Evolutionary conservation across 2,329 filamentous ascomycete species (phyloP), one percentile per base, ranked within the genome.

Genomic region (Cercospora brassicicola): DNA sequence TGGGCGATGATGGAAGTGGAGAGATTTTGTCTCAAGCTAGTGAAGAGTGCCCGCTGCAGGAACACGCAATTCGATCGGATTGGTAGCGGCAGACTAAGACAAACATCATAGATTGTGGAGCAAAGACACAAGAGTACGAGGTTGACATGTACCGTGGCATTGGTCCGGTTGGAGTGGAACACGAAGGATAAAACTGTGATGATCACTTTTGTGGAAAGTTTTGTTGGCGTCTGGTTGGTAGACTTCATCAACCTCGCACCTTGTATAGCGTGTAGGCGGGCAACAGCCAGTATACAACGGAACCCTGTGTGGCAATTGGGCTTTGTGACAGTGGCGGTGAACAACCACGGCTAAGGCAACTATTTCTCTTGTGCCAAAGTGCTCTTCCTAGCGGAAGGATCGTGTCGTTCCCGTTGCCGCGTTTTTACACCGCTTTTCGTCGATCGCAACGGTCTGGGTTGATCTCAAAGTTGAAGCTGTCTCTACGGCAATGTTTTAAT

Each of bases 401-500:
- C 45, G 39, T 62, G 62, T 65, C 57, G 66, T 59, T 64, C 62
- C 59, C 62, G 62, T 65, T 55, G 42, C 62, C 62, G 57, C 57
- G 61, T 62, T 59, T 56, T 57, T 31, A 59, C 33, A 18, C 33
- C 31, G 33, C 31, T 42, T 55, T 42, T 55, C 55, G 45, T 63
- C 42, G 59, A 48, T 42, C 30, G 39, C 57, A 55, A 57, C 56
- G 56, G 66, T 56, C 28, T 18, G 23, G 2, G n/a, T 59, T 59
- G 55, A 33, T 59, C 26, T 53, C 13, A 23, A 28, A n/a, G 10
- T 53, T 28, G 15, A 31, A 30, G 42, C 30, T 55, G 36, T 55
- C 31, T 31, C 71, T 69, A 78, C 45, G 76, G 76, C 73, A 79
- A 68, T 57, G 73, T 76, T 56, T 72, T 75, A 5, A 78, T 71